Conservation (phyloP, 2,329 filamentous ascomycete genomes). For the Huntiella bhutanensis region DNA sequence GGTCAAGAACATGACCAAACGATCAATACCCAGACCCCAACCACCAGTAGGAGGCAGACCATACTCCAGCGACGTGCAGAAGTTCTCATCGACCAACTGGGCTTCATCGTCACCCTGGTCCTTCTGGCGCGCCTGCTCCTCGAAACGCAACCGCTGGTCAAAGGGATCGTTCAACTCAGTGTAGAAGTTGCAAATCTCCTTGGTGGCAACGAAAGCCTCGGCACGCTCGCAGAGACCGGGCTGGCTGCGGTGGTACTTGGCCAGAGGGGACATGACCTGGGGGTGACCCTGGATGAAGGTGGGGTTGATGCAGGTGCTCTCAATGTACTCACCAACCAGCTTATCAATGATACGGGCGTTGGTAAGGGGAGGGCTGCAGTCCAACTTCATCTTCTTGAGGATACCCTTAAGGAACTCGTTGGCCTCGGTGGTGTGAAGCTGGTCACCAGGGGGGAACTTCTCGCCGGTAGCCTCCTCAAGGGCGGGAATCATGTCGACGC, state of each 20-base stretch:
- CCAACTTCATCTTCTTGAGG: slow-evolving; percentile 75
- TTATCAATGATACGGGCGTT: slow-evolving; percentile 95
- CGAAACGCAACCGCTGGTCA: slow-evolving; percentile 67
- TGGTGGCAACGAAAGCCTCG: slow-evolving; percentile 64
- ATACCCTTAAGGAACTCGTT: slow-evolving; percentile 71
- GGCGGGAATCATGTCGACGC: slow-evolving; percentile 79
- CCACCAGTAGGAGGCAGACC: slow-evolving; percentile 85
- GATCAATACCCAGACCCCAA: slow-evolving; percentile 92
- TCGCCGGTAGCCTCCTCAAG: slow-evolving; percentile 79
- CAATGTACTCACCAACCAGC: slow-evolving; percentile 83
- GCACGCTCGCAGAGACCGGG: slow-evolving; percentile 88
- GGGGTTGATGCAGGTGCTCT: slow-evolving; percentile 82
- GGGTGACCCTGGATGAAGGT: slow-evolving; percentile 78
- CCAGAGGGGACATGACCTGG: slow-evolving; percentile 45
- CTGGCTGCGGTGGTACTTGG: slow-evolving; percentile 67
- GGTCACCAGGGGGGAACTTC: slow-evolving; percentile 77
- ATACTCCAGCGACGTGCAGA: slow-evolving; percentile 77
- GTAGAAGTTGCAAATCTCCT: slow-evolving; percentile 77
- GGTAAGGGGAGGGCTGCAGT: slow-evolving; percentile 77
- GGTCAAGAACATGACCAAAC: slow-evolving; percentile 87
- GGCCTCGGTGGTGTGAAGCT: slow-evolving; percentile 78
- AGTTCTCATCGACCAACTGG: slow-evolving; percentile 88
- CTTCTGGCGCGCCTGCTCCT: slow-evolving; percentile 93
- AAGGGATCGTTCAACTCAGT: slow-evolving; percentile 89
- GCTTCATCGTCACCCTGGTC: slow-evolving; percentile 93